These are phyloP conservation scores for Fusarium globosum DNA, from an alignment of 2,329 filamentous ascomycete species.

Conservation along the genomic window DNA sequence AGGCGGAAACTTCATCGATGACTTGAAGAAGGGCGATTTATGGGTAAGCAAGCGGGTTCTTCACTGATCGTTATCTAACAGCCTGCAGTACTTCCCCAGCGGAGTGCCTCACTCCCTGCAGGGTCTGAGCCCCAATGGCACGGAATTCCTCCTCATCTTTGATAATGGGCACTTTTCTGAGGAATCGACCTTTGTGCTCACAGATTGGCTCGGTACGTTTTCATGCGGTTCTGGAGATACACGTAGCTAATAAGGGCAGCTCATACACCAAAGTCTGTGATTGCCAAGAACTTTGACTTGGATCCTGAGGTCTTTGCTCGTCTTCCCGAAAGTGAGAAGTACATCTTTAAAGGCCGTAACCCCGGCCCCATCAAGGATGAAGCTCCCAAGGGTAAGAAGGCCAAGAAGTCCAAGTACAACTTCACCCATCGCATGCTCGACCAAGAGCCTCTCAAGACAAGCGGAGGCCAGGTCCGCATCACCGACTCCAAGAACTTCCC, in stretches of 20 bases:
- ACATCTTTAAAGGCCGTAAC: conserved; percentile 78
- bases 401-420: conserved; percentile 73
- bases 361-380: conserved; percentile 75
- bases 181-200: conserved; percentile 77
- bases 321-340: conserved; percentile 75
- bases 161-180: conserved; percentile 64
- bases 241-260: conserved; percentile 52
- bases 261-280: conserved; percentile 77
- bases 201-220: conserved; percentile 74
- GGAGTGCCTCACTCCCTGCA: conserved; percentile 83
- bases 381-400: conserved; percentile 67
- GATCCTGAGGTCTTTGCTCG: conserved; percentile 76
- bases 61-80: background rate
- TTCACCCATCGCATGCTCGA: conserved; percentile 80
- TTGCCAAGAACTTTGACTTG: conserved; percentile 81
- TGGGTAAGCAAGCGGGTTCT: conserved; percentile 49
- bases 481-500: conserved; percentile 81
- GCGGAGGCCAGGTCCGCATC: conserved; percentile 78
- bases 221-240: rapidly evolving
- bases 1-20: conserved; percentile 81
- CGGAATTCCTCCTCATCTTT: conserved; percentile 61
- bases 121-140: conserved; percentile 72
- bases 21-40: conserved; percentile 79
- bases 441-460: conserved; percentile 68
- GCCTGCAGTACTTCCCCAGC: conserved; percentile 72